These are phyloP conservation scores for Dovyalis caffra DNA, from an alignment of 345 rosid species.

Conservation along the genomic window DNA sequence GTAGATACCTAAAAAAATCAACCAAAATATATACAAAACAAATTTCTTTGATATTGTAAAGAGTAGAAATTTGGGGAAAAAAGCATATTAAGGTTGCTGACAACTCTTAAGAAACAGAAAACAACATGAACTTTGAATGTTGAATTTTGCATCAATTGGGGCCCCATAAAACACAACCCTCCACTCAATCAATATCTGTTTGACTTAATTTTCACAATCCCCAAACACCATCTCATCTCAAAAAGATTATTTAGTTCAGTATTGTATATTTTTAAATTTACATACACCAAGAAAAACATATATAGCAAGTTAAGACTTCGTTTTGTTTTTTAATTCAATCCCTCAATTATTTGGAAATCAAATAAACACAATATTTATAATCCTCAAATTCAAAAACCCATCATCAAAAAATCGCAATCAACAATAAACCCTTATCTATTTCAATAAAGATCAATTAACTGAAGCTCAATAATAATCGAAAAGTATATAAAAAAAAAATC, in stretches of 20 bases:
- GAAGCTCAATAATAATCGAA: constrained; percentile 12
- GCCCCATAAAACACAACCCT: not conserved
- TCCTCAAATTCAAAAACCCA: constrained; percentile 9
- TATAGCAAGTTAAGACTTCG: not conserved
- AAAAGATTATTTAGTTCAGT: not conserved
- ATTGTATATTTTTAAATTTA: not conserved
- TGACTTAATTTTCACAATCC: not conserved
- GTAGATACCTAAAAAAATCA: not conserved
- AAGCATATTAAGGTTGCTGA: not conserved
- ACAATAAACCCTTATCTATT: constrained; percentile 37
- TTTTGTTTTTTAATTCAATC: not conserved
- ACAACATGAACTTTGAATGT: not conserved
- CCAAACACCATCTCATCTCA: constrained; percentile 1
- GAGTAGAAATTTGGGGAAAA: not conserved
- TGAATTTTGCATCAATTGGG: constrained; percentile 1
- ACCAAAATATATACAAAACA: not conserved
- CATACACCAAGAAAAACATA: not conserved
- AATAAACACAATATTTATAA: constrained; percentile 2
- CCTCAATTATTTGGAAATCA: constrained; percentile 1
- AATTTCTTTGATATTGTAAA: not conserved
- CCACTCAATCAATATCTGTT: not conserved
- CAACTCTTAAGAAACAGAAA: not conserved
- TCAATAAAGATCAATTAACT: constrained; percentile 11
- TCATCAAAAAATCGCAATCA: constrained; percentile 4
- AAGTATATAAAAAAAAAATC: constrained; percentile 12